Base-by-base conservation (phyloP, 352 stramenopile genomes). In the Elongisporangium undulatum region DNA sequence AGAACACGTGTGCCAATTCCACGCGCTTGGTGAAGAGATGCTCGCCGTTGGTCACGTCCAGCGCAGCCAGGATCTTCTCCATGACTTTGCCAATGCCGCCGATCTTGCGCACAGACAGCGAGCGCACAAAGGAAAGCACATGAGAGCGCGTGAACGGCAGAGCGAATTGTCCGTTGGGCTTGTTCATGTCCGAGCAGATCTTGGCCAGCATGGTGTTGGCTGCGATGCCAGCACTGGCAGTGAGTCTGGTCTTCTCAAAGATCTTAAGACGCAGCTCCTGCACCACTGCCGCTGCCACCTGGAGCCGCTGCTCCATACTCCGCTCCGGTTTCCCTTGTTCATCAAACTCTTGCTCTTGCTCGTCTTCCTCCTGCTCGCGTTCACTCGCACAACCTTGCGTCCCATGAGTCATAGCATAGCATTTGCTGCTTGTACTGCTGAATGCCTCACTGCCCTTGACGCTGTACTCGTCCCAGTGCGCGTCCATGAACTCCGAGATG, bases 171-270 rank as follows among this genome's bases (percentile, higher is more conserved):
- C 97, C 96, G 59, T 99, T 97, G 10, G 97, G 97, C 63, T 99
- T 99, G 75, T 99, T 98, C 26, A 91, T 75, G 66, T 99, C 96
- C 22, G 89, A 97, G 45, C 90, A 97, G 64, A 98, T 97, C 80
- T 99, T 99, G 23, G 96, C 95, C 4, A 99, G 71, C 64, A 97
- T 89, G 26, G 85, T 80, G 62, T 97, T 98, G 15, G 84, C 80
- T 39, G 89, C 90, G 49, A 98, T 81, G 12, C 97, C 97, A 38
- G 95, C 97, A 55, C 87, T 98, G 51, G 92, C 97, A 1, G 95
- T 99, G 22, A 99, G 79, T 45, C 95, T 79, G 1, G 95, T 99
- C n/a, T 53, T 62, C 7, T 87, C 53, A 17, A 77, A 78, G 26
- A 99, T 96, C 58, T 79, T 80, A 21, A 71, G 53, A 0, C 96